Conservation (phyloP, 179 eudicot genomes). For the Spergularia azorica region DNA sequence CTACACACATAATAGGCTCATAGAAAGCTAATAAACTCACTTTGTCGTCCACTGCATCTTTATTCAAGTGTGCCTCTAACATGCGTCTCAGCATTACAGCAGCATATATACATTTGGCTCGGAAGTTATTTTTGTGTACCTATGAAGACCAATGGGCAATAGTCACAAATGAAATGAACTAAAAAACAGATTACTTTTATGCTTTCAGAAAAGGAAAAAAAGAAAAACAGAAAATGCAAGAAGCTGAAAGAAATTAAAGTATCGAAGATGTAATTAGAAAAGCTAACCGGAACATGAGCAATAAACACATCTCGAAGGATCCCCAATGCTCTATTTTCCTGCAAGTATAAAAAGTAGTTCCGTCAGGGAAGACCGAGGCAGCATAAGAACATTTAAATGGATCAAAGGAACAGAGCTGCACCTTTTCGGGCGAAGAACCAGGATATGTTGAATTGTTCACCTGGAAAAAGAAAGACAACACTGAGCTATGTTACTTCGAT, state of each 20-base stretch:
- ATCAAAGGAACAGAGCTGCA: slow-evolving; percentile 8
- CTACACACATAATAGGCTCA: not conserved
- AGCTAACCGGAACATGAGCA: slow-evolving; percentile 83
- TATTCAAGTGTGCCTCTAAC: slow-evolving; percentile 88
- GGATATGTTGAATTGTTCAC: slow-evolving; percentile 42
- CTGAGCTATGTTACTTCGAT: too few species aligned
- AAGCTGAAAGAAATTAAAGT: too few species aligned
- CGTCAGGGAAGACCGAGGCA: not conserved
- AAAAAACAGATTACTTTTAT: not conserved
- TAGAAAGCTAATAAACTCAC: slow-evolving; percentile 34
- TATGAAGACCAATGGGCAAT: slow-evolving; percentile 16
- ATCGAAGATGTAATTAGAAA: too few species aligned
- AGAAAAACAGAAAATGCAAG: too few species aligned
- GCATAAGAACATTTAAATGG: slow-evolving; percentile 1
- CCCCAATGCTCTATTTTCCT: slow-evolving; percentile 65
- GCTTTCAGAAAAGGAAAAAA: not conserved
- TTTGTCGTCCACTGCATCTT: slow-evolving; percentile 97
- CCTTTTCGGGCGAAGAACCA: slow-evolving; percentile 45
- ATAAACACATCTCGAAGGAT: slow-evolving; percentile 75
- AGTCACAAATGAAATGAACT: not conserved
- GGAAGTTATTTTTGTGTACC: slow-evolving; percentile 74
- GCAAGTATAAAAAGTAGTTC: slow-evolving; percentile 9
- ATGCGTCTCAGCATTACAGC: slow-evolving; percentile 96
- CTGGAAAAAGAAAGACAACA: slow-evolving; percentile 42
- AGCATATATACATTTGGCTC: slow-evolving; percentile 85